phyloP scores from a whole-genome alignment of 2,329 filamentous ascomycete species.

The Ascosphaera pollenicola region DNA sequence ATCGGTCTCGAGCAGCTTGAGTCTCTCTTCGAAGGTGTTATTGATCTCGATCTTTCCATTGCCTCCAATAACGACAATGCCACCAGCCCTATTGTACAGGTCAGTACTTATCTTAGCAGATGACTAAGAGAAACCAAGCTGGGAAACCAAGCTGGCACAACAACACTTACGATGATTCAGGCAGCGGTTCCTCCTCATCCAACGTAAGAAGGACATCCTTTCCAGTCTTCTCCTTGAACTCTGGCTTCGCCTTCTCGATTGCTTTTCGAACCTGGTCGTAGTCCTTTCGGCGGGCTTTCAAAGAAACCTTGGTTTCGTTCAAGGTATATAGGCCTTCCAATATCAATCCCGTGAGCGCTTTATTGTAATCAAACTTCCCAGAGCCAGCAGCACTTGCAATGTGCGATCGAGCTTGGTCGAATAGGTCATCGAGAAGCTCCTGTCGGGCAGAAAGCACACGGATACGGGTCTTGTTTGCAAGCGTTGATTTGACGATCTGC shows the following conservation, averaged over 20 bases:
- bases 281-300: conserved; percentile 65
- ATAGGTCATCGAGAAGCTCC: conserved; percentile 75
- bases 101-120: conserved; percentile 4
- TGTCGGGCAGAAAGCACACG: conserved; percentile 71
- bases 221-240: conserved; percentile 61
- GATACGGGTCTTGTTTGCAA: conserved; percentile 89
- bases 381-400: conserved; percentile 39
- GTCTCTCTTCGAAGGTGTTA: conserved; percentile 88
- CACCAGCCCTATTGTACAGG: conserved; percentile 45
- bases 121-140: background rate
- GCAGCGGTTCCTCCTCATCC: conserved; percentile 57
- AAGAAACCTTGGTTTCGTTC: conserved; percentile 51
- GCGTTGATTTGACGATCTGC: conserved; percentile 92
- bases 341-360: conserved; percentile 54
- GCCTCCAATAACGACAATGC: conserved; percentile 57
- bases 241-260: conserved; percentile 49
- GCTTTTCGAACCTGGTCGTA: conserved; percentile 55
- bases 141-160: conserved; percentile 3
- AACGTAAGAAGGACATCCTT: conserved; percentile 48
- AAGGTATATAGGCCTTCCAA: conserved; percentile 81
- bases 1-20: conserved; percentile 64
- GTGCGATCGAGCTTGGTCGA: conserved; percentile 56
- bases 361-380: conserved; percentile 42
- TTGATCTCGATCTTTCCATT: conserved; percentile 93
- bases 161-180: conserved; percentile 57